Evolutionary conservation across 2,329 filamentous ascomycete genomes (phyloP), one percentile per base, ranked within the genome.

Genomic region (Xylaria sp.): DNA sequence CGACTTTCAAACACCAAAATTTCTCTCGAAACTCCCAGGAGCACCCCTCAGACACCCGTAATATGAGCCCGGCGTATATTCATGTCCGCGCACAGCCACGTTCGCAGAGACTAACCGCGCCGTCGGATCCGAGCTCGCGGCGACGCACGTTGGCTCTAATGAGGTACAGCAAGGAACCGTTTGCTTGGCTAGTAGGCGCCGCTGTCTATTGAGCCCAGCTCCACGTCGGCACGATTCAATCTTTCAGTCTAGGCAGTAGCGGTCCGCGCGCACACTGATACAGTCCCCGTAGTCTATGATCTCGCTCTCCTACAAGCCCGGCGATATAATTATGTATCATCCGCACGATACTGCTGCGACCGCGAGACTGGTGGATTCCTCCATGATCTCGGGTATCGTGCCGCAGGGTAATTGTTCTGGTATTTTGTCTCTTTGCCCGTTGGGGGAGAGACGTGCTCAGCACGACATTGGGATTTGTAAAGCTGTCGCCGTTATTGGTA

Each of bases 291-390:
- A 33, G 15, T 11, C n/a, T n/a, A n/a, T n/a, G n/a, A 54, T 43
- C 23, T 54, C 38, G 35, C 25, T 31, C 11, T 43, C 38, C 51
- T 38, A 54, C 2, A n/a, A 54, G 38, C 14, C 51, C 51, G 25
- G 51, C 51, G n/a, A 54, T 11, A 38, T 54, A 54, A 15, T 33
- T 35, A n/a, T 54, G 4, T 35, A 11, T 54, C 51, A 9, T 38
- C 51, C 9, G 15, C 19, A 21, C 42, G 42, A 31, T 37, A 56
- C 31, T 56, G 53, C 1, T 19, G 42, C 14, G 53, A 47, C 40
- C 42, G 42, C 51, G 23, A 54, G 51, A 23, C 15, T 33, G 5
- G 51, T 54, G 38, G 43, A 54, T n/a, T 54, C 23, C 31, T 54
- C 38, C 11, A 54, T 23, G 25, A 54, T 33, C n/a, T 42, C 35